Evolutionary conservation across 2,329 filamentous ascomycete genomes (phyloP).

Genomic region (Cadophora malorum): DNA sequence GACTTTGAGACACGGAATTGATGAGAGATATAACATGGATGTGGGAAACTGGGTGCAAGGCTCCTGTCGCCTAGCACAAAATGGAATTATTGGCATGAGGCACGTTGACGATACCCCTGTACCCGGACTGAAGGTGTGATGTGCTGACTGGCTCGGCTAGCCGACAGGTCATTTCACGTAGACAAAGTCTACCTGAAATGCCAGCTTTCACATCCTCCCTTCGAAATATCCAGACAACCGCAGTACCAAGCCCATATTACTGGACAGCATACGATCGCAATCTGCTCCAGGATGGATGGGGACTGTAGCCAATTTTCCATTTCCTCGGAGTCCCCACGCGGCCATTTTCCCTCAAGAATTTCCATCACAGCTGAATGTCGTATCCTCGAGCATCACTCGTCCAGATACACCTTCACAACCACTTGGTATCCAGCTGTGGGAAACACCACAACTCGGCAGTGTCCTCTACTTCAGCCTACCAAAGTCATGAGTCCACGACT

Average conservation of each 20-base stretch:
- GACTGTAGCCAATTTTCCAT: conserved; percentile 10
- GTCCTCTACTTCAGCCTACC: background rate
- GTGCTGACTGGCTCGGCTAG: conserved; percentile 17
- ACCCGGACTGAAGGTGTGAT: background rate
- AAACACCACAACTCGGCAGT: background rate
- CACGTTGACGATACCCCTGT: conserved; percentile 4
- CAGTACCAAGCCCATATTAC: conserved; percentile 12
- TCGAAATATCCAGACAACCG: conserved; percentile 9
- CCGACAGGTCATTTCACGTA: conserved; percentile 13
- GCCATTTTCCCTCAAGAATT: conserved; percentile 12
- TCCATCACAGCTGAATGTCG: conserved; percentile 10
- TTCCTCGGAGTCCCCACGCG: conserved; percentile 17
- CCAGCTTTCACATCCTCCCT: conserved; percentile 17
- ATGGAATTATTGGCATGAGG: background rate
- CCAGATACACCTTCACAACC: conserved; percentile 13
- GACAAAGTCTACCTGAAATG: conserved; percentile 13
- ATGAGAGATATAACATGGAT: conserved; percentile 7
- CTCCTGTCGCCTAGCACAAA: background rate
- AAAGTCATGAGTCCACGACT: background rate
- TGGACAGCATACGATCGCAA: conserved; percentile 19
- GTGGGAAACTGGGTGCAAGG: background rate
- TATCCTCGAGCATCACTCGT: conserved; percentile 10
- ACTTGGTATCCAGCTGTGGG: conserved; percentile 5
- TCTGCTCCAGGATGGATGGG: conserved; percentile 9
- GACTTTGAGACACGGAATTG: too few species aligned